phyloP scores from a whole-genome alignment of 768 basidiomycete genomes.

The Trametes punicea region DNA sequence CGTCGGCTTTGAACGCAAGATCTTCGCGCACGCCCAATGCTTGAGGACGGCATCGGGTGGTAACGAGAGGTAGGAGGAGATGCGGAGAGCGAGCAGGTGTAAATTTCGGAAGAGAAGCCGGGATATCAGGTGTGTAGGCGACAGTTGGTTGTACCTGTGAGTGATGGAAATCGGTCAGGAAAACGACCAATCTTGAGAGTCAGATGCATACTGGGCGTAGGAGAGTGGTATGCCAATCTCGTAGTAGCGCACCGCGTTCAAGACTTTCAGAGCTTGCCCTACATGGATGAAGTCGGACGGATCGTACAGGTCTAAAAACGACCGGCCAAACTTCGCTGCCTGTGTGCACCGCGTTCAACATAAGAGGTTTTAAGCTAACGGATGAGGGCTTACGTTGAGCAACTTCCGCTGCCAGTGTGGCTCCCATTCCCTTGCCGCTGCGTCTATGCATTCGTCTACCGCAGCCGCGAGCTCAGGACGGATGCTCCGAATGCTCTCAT shows the following conservation, averaged over 20 bases:
- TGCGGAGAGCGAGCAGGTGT: constrained; percentile 88
- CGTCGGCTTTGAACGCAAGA: constrained; percentile 64
- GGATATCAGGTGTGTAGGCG: constrained; percentile 75
- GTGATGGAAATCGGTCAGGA: neutral
- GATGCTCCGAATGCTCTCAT: constrained; percentile 88
- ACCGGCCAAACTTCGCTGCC: constrained; percentile 97
- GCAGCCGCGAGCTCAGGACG: constrained; percentile 81
- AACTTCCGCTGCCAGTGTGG: constrained; percentile 85
- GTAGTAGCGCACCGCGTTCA: constrained; percentile 89
- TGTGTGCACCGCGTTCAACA: constrained; percentile 28
- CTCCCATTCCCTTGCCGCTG: constrained; percentile 91
- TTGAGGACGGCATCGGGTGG: constrained; percentile 85
- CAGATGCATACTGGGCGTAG: constrained; percentile 70
- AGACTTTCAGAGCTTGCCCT: constrained; percentile 88
- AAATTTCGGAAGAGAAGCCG: constrained; percentile 84
- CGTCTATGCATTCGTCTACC: constrained; percentile 90
- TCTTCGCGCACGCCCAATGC: constrained; percentile 96
- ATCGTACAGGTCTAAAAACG: constrained; percentile 90
- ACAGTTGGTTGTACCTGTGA: constrained; percentile 73
- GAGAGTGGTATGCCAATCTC: constrained; percentile 94
- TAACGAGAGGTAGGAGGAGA: constrained; percentile 79
- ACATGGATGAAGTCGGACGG: constrained; percentile 89
- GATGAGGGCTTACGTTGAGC: constrained; percentile 55
- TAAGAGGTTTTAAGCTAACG: neutral
- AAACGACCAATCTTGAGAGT: neutral